phyloP scores from a whole-genome alignment of 2,329 filamentous ascomycete genomes.

The Emmonsiellopsis sp. region DNA sequence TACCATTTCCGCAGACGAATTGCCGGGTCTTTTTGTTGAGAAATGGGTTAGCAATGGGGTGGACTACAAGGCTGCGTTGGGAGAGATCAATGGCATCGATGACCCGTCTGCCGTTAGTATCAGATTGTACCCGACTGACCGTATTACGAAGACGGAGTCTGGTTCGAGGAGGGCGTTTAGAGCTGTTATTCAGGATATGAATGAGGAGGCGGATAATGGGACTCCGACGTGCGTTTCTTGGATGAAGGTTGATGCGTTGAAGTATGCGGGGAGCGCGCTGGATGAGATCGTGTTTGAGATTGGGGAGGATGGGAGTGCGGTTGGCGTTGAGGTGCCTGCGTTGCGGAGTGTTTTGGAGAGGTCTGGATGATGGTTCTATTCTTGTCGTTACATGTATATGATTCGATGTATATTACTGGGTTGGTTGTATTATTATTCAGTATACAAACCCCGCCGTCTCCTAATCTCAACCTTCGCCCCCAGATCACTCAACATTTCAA shows the following conservation, averaged over 20 bases:
- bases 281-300: slow-evolving; percentile 20
- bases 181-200: slow-evolving; percentile 16
- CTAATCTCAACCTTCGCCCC: no score
- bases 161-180: slow-evolving; percentile 13
- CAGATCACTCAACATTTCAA: no score
- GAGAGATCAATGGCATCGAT: slow-evolving; percentile 3
- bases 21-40: slow-evolving; percentile 11
- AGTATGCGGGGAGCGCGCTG: slow-evolving; percentile 13
- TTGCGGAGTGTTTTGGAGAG: background rate
- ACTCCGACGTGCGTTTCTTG: slow-evolving; percentile 22
- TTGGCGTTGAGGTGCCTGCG: slow-evolving; percentile 14
- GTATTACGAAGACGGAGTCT: slow-evolving; percentile 4
- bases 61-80: slow-evolving; percentile 11
- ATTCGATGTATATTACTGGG: no score
- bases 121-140: slow-evolving; percentile 12
- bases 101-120: slow-evolving; percentile 12
- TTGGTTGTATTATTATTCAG: no score
- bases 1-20: slow-evolving; percentile 13
- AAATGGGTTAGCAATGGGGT: slow-evolving; percentile 13
- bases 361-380: background rate
- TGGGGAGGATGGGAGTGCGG: slow-evolving; percentile 12
- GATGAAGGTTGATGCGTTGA: slow-evolving; percentile 16
- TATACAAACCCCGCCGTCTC: no score
- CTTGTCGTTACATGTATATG: no score
- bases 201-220: slow-evolving; percentile 16